These are phyloP conservation scores for Cutaneotrichosporon sp. DNA, from an alignment of 1,284 basidiomycete genomes.

Conservation along the genomic window DNA sequence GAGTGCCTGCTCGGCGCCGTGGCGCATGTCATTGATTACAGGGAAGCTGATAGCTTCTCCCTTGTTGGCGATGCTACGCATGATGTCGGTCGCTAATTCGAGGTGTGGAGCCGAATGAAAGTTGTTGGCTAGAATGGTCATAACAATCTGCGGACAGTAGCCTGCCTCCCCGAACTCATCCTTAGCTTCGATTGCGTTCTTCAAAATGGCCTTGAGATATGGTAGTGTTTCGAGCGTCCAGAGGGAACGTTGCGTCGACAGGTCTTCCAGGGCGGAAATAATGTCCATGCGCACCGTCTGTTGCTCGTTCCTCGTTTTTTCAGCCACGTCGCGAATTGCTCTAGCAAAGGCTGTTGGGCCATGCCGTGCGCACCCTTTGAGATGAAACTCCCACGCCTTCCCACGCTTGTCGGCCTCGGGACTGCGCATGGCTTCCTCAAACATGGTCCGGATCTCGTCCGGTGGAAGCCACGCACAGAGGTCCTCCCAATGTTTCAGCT, in stretches of 20 bases:
- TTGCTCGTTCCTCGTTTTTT: slow-evolving; percentile 1
- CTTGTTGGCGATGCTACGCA: not conserved
- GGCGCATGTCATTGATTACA: not conserved
- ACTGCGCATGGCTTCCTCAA: not conserved
- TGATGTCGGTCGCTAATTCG: not conserved
- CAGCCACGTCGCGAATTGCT: not conserved
- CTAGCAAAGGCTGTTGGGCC: not conserved
- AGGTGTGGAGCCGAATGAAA: not conserved
- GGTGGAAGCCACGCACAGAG: not conserved
- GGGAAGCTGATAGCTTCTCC: too few relatives aligned
- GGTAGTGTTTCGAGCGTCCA: not conserved
- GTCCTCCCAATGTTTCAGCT: too few relatives aligned
- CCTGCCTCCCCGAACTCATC: not conserved
- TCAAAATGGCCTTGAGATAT: not conserved
- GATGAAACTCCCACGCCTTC: not conserved
- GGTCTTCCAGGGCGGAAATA: not conserved
- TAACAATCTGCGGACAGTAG: not conserved
- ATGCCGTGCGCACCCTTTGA: not conserved
- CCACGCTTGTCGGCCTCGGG: not conserved
- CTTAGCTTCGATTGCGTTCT: not conserved
- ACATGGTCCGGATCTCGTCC: not conserved
- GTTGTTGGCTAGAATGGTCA: not conserved
- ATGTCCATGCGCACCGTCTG: not conserved
- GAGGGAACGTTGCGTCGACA: not conserved
- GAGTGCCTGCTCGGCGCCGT: not conserved